These are phyloP conservation scores for Desmodesmus armatus DNA, from an alignment of 139 green algal species.

Conservation along the genomic window DNA sequence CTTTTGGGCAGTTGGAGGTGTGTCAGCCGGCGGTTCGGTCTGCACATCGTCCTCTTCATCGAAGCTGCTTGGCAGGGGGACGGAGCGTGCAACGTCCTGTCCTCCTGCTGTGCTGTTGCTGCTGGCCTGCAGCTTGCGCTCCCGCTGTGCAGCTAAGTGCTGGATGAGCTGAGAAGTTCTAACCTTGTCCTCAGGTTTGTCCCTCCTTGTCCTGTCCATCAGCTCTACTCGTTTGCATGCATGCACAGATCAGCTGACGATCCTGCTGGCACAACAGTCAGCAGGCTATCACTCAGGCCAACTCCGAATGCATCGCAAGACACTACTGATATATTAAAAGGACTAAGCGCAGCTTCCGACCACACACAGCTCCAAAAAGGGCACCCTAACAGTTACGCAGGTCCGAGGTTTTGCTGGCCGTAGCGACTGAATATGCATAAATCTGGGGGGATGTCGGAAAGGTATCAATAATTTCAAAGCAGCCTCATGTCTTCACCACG, in stretches of 20 bases:
- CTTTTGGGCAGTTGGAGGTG: not conserved
- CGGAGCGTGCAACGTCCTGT: not conserved
- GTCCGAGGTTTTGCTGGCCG: too few species aligned
- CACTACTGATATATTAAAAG: too few species aligned
- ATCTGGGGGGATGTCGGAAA: too few species aligned
- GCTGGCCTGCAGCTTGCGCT: slow-evolving; percentile 13
- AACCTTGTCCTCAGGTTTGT: slow-evolving; percentile 13
- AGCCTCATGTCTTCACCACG: too few species aligned
- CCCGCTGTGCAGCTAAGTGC: slow-evolving; percentile 36
- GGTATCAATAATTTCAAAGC: too few species aligned
- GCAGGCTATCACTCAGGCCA: too few species aligned
- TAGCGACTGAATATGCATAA: too few species aligned
- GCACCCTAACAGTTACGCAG: too few species aligned
- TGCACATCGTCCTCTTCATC: not conserved
- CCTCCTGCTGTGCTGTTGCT: not conserved
- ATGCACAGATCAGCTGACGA: not conserved
- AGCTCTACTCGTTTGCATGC: not conserved
- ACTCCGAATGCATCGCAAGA: too few species aligned
- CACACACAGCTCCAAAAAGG: too few species aligned
- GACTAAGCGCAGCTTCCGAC: too few species aligned
- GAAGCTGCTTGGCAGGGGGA: not conserved
- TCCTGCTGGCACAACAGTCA: too few species aligned
- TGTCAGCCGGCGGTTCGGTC: not conserved
- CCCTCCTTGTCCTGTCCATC: slow-evolving; percentile 15
- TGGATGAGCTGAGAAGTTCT: slow-evolving; percentile 15